These are phyloP conservation scores for Xylaria sp. DNA, from an alignment of 2,329 filamentous ascomycete species.

Conservation along the genomic window DNA sequence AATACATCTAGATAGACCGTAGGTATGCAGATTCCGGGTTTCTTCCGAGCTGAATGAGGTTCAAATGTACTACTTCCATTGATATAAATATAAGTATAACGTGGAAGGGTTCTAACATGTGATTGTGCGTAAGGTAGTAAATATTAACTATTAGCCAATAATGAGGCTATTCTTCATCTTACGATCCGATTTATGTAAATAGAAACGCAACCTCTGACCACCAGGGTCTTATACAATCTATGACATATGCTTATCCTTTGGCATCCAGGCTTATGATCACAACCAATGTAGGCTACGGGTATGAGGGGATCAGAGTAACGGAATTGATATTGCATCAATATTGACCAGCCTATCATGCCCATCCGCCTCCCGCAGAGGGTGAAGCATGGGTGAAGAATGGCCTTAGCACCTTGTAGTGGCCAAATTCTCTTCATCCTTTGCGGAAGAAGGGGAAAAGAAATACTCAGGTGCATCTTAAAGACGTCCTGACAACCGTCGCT, in stretches of 20 bases:
- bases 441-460: too few relatives aligned
- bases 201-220: not conserved
- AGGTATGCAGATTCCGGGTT: not conserved
- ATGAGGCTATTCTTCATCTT: not conserved
- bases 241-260: not conserved
- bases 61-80: not conserved
- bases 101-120: not conserved
- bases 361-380: not conserved
- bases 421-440: too few relatives aligned
- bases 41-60: not conserved
- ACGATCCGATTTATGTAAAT: not conserved
- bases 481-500: not conserved
- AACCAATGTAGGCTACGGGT: not conserved
- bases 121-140: not conserved
- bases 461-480: not conserved
- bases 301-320: not conserved
- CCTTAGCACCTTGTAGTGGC: too few relatives aligned
- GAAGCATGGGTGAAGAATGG: too few relatives aligned
- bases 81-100: too few relatives aligned
- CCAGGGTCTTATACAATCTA: not conserved
- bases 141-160: not conserved
- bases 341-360: not conserved
- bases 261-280: not conserved
- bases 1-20: constrained; percentile 44
- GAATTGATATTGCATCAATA: not conserved